phyloP scores from a whole-genome alignment of 306 rosid genomes.

The Fagus crenata region DNA sequence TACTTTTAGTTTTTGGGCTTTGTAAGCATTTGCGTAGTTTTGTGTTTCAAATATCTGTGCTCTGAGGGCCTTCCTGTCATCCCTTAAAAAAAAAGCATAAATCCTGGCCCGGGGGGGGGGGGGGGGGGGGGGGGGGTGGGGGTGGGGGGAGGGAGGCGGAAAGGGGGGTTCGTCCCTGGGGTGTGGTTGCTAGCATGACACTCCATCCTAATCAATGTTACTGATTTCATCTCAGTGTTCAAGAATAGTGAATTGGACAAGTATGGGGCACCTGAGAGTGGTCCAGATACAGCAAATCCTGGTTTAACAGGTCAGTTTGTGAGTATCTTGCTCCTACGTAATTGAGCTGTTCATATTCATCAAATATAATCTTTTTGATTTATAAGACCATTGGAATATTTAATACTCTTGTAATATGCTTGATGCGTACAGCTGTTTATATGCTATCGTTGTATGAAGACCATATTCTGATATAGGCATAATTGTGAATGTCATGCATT shows the following conservation, averaged over 20 bases:
- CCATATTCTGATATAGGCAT: not conserved
- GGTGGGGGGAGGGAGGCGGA: too few species aligned
- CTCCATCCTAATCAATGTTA: not conserved
- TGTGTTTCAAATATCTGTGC: not conserved
- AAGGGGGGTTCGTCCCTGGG: not conserved
- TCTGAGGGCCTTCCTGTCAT: not conserved
- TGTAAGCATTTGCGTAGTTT: not conserved
- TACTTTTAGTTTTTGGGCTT: not conserved
- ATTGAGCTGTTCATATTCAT: not conserved
- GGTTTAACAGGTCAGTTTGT: slow-evolving; percentile 50
- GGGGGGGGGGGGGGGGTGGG: too few species aligned
- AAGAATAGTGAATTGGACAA: slow-evolving; percentile 68
- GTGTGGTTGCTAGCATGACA: not conserved
- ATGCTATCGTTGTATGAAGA: not conserved
- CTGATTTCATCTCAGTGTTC: slow-evolving; percentile 57
- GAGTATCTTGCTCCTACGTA: not conserved
- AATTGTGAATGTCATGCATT: not conserved
- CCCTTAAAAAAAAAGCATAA: too few species aligned
- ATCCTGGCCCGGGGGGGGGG: too few species aligned
- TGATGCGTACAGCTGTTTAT: not conserved
- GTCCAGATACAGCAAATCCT: slow-evolving; percentile 46
- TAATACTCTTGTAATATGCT: not conserved
- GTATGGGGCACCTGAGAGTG: slow-evolving; percentile 52
- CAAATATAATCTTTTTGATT: not conserved
- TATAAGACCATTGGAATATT: not conserved